Base-by-base conservation (phyloP, 2,329 filamentous ascomycete species). In the Bipolaris sorokiniana region DNA sequence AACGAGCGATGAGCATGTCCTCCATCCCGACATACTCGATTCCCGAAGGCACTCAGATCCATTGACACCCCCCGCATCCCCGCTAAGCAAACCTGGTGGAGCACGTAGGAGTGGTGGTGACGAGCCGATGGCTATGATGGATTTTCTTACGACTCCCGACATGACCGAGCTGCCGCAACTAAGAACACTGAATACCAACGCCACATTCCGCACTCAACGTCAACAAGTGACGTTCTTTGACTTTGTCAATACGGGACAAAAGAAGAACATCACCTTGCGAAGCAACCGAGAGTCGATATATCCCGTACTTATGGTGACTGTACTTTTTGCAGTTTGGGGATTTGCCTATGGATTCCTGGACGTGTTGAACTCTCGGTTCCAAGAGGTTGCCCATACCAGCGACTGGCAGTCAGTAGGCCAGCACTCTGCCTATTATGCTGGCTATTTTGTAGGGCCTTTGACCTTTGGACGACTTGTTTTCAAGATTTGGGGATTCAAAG, bases 311-410 rank as follows among this genome's bases (percentile, higher is more conserved):
- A 81, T 91, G 61, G 91, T 96, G 20, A 91, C 90, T 1, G 84
- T 93, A 6, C 80, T 97, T 0, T 96, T 97, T 77, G 87, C 96
- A 62, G 80, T 97, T 2, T 96, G 92, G 92, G 93, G 93, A 0
- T 89, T 97, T 56, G 92, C 92, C 0, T 97, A 97, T 66, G 93
- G 93, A 0, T 83, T 97, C 1, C 81, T 97, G 5, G 92, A 95
- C 68, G 89, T 88, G 0, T 83, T 97, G 26, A 96, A 96, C 72
- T 83, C 83, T 18, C 86, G 86, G 22, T 88, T 92, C 50, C 86
- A 88, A 34, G 70, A 76, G 11, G 83, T 91, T 5, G 83, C 88
- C 13, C 68, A 83, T 20, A 88, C 90, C 81, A 84, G 81, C 1
- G 75, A 81, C 0, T 82, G 84, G 6, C 83, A 92, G 72, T 88